A percentile compares a stretch with the other conserved stretches of the same genome.
These are phyloP conservation scores for Orbilia oligospora DNA, from an alignment of 2,329 filamentous ascomycete genomes.

Conservation along the genomic window DNA sequence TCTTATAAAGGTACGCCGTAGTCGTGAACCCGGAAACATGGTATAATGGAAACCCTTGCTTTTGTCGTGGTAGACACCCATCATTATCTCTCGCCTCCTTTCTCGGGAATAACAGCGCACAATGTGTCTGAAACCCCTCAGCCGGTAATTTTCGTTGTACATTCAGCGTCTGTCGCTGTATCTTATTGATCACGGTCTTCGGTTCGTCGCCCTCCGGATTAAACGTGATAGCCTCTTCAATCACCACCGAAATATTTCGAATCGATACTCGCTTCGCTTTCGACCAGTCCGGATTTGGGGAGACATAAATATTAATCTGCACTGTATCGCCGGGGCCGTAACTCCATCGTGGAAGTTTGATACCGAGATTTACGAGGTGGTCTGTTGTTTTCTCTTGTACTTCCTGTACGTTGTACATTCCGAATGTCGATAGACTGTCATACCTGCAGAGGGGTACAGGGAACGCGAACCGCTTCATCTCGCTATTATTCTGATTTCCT, in stretches of 20 bases:
- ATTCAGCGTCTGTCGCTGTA: constrained; percentile 85
- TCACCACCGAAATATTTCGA: constrained; percentile 90
- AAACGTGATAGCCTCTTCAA: constrained; percentile 98
- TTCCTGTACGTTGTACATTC: constrained; percentile 98
- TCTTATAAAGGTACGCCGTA: constrained; percentile 93
- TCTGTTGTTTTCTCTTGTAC: constrained; percentile 87
- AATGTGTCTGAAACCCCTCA: constrained; percentile 90
- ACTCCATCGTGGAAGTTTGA: constrained; percentile 94
- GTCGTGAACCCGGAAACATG: constrained; percentile 93
- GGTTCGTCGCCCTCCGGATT: constrained; percentile 98
- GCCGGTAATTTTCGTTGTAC: constrained; percentile 90
- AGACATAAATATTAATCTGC: constrained; percentile 93
- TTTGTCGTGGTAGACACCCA: constrained; percentile 86
- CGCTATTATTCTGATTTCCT: constrained; percentile 77
- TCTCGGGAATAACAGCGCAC: constrained; percentile 89
- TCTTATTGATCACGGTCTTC: constrained; percentile 86
- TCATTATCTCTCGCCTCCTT: constrained; percentile 90
- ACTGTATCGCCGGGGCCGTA: constrained; percentile 96
- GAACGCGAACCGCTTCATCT: constrained; percentile 91
- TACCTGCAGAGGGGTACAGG: constrained; percentile 92
- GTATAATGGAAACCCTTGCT: constrained; percentile 89
- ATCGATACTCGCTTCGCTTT: constrained; percentile 95
- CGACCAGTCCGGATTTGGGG: constrained; percentile 90
- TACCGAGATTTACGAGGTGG: constrained; percentile 90
- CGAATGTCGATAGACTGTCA: constrained; percentile 97